Percentiles rank a stretch among this genome's conserved stretches.
These are phyloP conservation scores for Pueraria montana DNA, from an alignment of 306 rosid genomes.

Conservation along the genomic window DNA sequence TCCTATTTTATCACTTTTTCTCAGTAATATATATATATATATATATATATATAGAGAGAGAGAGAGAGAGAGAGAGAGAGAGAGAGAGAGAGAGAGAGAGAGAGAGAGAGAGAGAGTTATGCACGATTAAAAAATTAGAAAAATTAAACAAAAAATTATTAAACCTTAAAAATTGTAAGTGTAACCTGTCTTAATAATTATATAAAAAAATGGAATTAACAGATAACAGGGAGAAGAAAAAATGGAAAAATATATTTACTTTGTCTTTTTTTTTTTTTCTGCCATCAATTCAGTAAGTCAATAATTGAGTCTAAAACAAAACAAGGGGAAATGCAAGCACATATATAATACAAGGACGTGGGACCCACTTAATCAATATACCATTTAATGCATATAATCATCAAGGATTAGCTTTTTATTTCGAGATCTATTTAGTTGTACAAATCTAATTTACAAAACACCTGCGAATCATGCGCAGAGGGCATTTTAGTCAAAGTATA, in stretches of 20 bases:
- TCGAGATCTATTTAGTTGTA: constrained; percentile 39
- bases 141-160: not conserved
- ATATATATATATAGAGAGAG: no score
- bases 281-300: constrained; percentile 56
- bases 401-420: constrained; percentile 52
- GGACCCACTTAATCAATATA: constrained; percentile 65
- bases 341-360: constrained; percentile 57
- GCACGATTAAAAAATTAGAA: not conserved
- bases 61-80: no score
- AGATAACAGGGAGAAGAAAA: not conserved
- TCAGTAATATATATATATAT: no score
- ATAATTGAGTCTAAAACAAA: constrained; percentile 67
- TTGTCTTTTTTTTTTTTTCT: not conserved
- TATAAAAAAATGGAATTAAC: not conserved
- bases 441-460: constrained; percentile 32
- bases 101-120: no score
- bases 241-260: constrained; percentile 4
- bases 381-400: constrained; percentile 68
- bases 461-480: constrained; percentile 37
- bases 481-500: constrained; percentile 35
- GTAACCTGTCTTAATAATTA: not conserved
- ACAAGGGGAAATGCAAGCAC: constrained; percentile 57
- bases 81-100: no score
- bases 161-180: not conserved
- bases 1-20: no score